These are phyloP conservation scores for Vitellaria paradoxa DNA, from an alignment of 179 eudicot species.

Conservation along the genomic window DNA sequence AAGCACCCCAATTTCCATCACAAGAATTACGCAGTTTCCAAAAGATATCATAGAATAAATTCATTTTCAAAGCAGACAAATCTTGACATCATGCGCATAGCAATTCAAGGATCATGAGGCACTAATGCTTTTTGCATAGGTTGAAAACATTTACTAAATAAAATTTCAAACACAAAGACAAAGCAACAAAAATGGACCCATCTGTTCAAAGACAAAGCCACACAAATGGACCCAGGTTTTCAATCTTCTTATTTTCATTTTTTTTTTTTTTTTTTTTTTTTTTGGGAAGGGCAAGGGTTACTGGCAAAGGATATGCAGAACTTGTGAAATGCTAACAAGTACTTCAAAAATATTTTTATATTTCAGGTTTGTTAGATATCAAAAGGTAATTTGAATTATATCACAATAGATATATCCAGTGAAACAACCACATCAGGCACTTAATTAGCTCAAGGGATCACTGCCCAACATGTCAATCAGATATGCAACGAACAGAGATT, in stretches of 20 bases:
- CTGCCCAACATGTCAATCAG: too few relatives aligned
- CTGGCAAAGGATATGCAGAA: not conserved
- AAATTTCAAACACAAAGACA: too few relatives aligned
- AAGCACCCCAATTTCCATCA: not conserved
- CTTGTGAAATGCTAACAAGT: not conserved
- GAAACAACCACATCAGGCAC: too few relatives aligned
- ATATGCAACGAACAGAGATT: too few relatives aligned
- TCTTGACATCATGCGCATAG: not conserved
- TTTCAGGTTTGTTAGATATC: not conserved
- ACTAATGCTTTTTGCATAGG: not conserved
- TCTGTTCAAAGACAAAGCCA: too few relatives aligned
- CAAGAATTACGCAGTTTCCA: not conserved
- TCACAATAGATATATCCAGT: not conserved
- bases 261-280: not conserved
- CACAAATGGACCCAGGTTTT: too few relatives aligned
- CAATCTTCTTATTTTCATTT: too few relatives aligned
- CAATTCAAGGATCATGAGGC: not conserved
- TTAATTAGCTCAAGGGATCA: too few relatives aligned
- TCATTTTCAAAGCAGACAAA: not conserved
- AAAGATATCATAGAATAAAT: too few relatives aligned
- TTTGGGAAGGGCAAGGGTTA: not conserved
- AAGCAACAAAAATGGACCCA: too few relatives aligned
- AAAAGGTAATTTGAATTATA: not conserved
- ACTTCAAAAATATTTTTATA: not conserved
- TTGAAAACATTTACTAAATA: too few relatives aligned